A percentile compares a stretch with the other conserved stretches of the same genome.
Conservation (phyloP, 106 monocot species). For the Dioscorea zingiberensis region DNA sequence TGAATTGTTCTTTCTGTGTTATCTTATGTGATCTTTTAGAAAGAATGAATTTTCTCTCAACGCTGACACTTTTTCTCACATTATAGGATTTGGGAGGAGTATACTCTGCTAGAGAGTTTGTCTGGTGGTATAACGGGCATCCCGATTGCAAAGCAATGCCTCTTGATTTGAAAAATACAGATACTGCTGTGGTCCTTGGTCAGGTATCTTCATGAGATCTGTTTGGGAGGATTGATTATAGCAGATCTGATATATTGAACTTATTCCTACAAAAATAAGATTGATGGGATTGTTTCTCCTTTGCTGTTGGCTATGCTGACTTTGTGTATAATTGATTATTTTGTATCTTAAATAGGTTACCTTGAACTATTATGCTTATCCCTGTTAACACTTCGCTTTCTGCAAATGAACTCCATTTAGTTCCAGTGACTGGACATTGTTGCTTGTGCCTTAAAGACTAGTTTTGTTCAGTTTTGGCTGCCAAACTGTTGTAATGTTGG, state of each 20-base stretch:
- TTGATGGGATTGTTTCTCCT: background rate
- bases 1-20: too few species aligned
- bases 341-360: too few species aligned
- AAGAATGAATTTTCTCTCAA: background rate
- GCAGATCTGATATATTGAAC: background rate
- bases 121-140: conserved; percentile 99
- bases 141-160: conserved; percentile 64
- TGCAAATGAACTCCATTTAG: too few species aligned
- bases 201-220: conserved; percentile 48
- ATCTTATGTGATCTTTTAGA: too few species aligned
- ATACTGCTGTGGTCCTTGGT: conserved; percentile 91
- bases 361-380: background rate
- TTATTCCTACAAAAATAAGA: too few species aligned
- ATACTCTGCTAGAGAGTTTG: conserved; percentile 86
- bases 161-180: conserved; percentile 56
- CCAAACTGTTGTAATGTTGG: too few species aligned
- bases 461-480: too few species aligned
- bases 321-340: too few species aligned
- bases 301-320: too few species aligned
- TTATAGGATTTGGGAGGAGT: conserved; percentile 62
- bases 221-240: background rate
- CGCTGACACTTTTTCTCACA: background rate
- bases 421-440: too few species aligned
- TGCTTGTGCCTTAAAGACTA: too few species aligned
- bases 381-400: too few species aligned